Conservation (phyloP, 2,329 filamentous ascomycete genomes). For the Kalmusia sp. region DNA sequence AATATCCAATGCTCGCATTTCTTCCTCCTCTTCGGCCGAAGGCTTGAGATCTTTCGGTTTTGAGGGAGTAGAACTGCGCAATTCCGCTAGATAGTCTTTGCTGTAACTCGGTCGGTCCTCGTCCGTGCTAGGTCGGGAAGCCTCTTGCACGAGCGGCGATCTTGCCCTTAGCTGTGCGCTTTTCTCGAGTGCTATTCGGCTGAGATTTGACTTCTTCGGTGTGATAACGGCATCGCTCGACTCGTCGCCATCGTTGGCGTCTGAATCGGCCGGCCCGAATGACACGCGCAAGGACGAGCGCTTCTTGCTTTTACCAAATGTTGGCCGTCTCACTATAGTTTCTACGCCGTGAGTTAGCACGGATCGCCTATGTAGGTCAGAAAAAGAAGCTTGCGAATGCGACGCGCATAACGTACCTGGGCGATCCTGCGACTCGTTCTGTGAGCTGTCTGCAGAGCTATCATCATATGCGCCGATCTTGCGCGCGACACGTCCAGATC, state of each 20-base stretch:
- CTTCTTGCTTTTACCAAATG: constrained; percentile 65
- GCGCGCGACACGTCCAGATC: constrained; percentile 71
- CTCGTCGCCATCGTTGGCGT: constrained; percentile 59
- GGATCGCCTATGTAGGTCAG: constrained; percentile 44
- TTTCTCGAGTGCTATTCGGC: constrained; percentile 70
- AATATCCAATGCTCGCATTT: constrained; percentile 55
- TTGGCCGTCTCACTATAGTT: constrained; percentile 62
- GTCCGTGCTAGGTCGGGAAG: constrained; percentile 58
- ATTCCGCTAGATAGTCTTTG: constrained; percentile 83
- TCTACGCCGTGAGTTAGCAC: constrained; percentile 55
- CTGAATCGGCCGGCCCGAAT: constrained; percentile 70
- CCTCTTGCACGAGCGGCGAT: constrained; percentile 55
- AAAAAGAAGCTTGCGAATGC: constrained; percentile 32
- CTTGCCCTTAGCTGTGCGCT: constrained; percentile 68
- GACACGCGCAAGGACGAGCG: constrained; percentile 79
- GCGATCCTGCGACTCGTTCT: constrained; percentile 36
- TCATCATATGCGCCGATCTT: constrained; percentile 78
- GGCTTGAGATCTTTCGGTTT: constrained; percentile 71
- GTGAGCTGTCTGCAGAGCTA: constrained; percentile 36
- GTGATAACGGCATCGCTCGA: constrained; percentile 60
- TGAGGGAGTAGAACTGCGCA: constrained; percentile 84
- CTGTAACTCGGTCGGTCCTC: constrained; percentile 81
- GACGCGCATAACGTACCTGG: constrained; percentile 50
- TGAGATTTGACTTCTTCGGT: constrained; percentile 69
- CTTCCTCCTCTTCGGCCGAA: constrained; percentile 50